A percentile compares a stretch with the other conserved stretches of the same genome.
These are phyloP conservation scores for Wickerhamiella azymoides DNA, from an alignment of 805 yeast genomes.

Conservation along the genomic window DNA sequence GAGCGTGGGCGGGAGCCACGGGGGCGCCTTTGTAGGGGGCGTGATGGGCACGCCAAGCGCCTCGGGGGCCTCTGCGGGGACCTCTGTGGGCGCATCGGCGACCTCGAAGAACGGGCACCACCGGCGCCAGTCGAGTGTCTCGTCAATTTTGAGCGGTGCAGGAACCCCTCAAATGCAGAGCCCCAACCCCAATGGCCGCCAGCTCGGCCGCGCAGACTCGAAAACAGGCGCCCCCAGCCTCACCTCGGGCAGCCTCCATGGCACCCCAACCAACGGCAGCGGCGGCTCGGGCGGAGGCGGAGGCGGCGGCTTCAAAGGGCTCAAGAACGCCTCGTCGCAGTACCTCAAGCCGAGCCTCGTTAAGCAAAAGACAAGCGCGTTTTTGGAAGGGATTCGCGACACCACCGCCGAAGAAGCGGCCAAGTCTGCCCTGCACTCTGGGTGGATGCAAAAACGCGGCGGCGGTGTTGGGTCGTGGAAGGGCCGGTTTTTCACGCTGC, in stretches of 20 bases:
- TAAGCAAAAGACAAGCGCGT: conserved; percentile 30
- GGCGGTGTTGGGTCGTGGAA: conserved; percentile 87
- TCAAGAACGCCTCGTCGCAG: conserved; percentile 32
- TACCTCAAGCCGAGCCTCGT: conserved; percentile 26
- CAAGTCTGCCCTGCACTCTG: conserved; percentile 60
- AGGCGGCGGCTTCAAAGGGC: not conserved
- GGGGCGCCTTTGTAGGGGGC: too few relatives aligned
- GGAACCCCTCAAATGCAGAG: not conserved
- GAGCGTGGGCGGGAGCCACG: not conserved
- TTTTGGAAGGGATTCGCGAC: conserved; percentile 63
- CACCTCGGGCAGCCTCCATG: too few relatives aligned
- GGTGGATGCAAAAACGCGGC: conserved; percentile 95
- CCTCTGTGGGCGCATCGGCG: too few relatives aligned
- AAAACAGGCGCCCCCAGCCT: not conserved
- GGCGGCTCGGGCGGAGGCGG: not conserved
- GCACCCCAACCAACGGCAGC: not conserved
- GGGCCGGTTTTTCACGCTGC: conserved; percentile 68
- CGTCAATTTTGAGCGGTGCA: conserved; percentile 5
- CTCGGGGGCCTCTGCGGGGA: too few relatives aligned
- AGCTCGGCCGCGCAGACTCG: not conserved
- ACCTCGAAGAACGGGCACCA: conserved; percentile 1
- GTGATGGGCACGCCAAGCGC: too few relatives aligned
- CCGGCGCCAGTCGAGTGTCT: conserved; percentile 8
- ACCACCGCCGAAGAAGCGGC: conserved; percentile 68
- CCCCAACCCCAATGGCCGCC: not conserved